These are phyloP conservation scores for Trichoderma afroharzianum DNA, from an alignment of 2,329 filamentous ascomycete genomes.

Conservation along the genomic window DNA sequence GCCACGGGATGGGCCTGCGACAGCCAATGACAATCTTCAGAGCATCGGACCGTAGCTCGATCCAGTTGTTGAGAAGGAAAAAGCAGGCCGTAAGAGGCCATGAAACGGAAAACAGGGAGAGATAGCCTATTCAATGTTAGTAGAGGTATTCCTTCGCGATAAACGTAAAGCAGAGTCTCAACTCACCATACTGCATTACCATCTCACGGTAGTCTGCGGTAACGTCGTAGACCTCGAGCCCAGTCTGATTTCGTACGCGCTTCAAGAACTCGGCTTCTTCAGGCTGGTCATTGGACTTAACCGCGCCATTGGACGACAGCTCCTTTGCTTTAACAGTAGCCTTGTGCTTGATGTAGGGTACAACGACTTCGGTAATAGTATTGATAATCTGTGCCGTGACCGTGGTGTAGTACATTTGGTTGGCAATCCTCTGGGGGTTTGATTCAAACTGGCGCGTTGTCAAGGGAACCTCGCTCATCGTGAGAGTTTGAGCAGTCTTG, in stretches of 20 bases:
- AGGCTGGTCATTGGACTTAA: constrained; percentile 58
- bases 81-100: constrained; percentile 91
- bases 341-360: constrained; percentile 80
- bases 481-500: constrained; percentile 68
- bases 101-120: constrained; percentile 85
- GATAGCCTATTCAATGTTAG: constrained; percentile 59
- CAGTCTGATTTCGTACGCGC: constrained; percentile 77
- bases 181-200: constrained; percentile 71
- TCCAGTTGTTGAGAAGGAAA: constrained; percentile 93
- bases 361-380: constrained; percentile 76
- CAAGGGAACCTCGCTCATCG: constrained; percentile 69
- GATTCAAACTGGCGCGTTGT: constrained; percentile 68
- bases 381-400: constrained; percentile 91
- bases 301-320: constrained; percentile 57
- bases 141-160: background rate
- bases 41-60: constrained; percentile 89
- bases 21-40: constrained; percentile 90
- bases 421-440: constrained; percentile 76
- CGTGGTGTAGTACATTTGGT: constrained; percentile 94
- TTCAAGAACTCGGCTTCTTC: constrained; percentile 79
- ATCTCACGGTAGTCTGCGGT: constrained; percentile 89
- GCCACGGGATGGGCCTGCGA: constrained; percentile 83
- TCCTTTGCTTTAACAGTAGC: constrained; percentile 76
- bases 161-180: background rate
- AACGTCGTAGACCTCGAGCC: constrained; percentile 82